phyloP scores from a whole-genome alignment of 2,329 filamentous ascomycete genomes.

The Aspergillus ochraceoroseus region DNA sequence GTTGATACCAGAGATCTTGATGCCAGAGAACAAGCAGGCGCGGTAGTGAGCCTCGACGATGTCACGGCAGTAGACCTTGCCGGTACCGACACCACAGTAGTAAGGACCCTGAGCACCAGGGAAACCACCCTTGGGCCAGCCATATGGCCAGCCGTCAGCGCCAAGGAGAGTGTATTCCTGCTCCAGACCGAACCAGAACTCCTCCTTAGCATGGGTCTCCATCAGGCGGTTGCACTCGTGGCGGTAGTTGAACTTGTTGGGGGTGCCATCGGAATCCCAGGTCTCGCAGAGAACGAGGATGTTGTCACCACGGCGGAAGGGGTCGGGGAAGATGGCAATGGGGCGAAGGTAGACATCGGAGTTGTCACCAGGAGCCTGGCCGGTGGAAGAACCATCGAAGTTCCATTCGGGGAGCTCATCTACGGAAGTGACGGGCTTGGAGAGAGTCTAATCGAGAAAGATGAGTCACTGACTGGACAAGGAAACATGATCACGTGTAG shows the following conservation, averaged over 20 bases:
- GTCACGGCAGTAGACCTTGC: slow-evolving; percentile 96
- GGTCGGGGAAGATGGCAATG: slow-evolving; percentile 81
- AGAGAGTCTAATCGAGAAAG: slow-evolving; percentile 54
- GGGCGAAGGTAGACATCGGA: slow-evolving; percentile 96
- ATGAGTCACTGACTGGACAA: slow-evolving; percentile 3
- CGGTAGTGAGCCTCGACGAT: slow-evolving; percentile 95
- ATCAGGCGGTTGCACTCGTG: slow-evolving; percentile 87
- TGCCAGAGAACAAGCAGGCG: slow-evolving; percentile 77
- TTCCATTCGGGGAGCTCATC: slow-evolving; percentile 73
- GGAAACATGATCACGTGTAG: slow-evolving; percentile 23
- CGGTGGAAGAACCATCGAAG: slow-evolving; percentile 85
- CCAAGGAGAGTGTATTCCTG: slow-evolving; percentile 97
- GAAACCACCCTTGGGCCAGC: slow-evolving; percentile 84
- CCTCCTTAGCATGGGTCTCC: slow-evolving; percentile 73
- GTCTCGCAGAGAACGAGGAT: slow-evolving; percentile 92
- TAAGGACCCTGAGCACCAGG: slow-evolving; percentile 90
- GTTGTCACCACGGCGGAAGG: slow-evolving; percentile 85
- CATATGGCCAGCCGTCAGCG: slow-evolving; percentile 78
- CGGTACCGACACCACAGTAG: slow-evolving; percentile 96
- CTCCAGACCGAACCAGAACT: slow-evolving; percentile 96
- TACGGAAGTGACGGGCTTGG: slow-evolving; percentile 52
- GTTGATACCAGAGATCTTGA: slow-evolving; percentile 97
- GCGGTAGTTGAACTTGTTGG: slow-evolving; percentile 98
- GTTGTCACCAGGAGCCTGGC: slow-evolving; percentile 89
- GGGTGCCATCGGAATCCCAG: slow-evolving; percentile 87